Percentiles rank a stretch among this genome's conserved stretches.
These are phyloP conservation scores for Nakaseomyces nivariensis DNA, from an alignment of 1,139 yeast genomes.

Conservation along the genomic window DNA sequence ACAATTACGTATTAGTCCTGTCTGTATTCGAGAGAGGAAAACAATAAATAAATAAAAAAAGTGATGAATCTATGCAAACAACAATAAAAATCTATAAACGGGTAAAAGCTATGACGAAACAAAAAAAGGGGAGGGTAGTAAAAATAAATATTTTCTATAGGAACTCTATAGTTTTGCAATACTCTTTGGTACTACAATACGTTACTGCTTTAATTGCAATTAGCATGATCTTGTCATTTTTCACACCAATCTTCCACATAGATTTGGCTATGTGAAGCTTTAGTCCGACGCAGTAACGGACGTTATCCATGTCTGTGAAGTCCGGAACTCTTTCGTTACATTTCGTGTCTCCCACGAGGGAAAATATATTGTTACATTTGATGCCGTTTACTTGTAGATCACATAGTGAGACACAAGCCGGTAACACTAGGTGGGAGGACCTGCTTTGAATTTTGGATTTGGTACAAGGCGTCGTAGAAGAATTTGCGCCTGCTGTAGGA, in stretches of 20 bases:
- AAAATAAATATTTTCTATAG: background rate
- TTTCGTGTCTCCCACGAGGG: conserved; percentile 17
- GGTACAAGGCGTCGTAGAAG: background rate
- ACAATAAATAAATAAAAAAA: no score
- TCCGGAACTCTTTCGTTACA: conserved; percentile 16
- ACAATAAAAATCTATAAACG: no score
- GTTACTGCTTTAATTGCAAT: conserved; percentile 18
- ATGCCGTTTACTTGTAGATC: conserved; percentile 21
- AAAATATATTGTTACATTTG: conserved; percentile 15
- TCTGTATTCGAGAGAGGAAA: no score
- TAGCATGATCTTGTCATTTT: conserved; percentile 14
- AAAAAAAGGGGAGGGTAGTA: background rate
- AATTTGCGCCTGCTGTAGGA: conserved; percentile 5
- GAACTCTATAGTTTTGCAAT: conserved; percentile 11
- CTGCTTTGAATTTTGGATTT: conserved; percentile 1
- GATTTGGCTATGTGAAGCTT: conserved; percentile 19
- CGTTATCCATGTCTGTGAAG: conserved; percentile 8
- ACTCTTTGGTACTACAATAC: conserved; percentile 17
- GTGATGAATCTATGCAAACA: no score
- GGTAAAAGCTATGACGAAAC: no score
- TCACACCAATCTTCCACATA: conserved; percentile 21
- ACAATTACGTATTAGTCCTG: no score
- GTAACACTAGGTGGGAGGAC: conserved; percentile 15
- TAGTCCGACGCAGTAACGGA: conserved; percentile 15
- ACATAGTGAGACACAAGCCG: conserved; percentile 24